Conservation (phyloP, 2,329 filamentous ascomycete genomes). For the Drechslera avenae region DNA sequence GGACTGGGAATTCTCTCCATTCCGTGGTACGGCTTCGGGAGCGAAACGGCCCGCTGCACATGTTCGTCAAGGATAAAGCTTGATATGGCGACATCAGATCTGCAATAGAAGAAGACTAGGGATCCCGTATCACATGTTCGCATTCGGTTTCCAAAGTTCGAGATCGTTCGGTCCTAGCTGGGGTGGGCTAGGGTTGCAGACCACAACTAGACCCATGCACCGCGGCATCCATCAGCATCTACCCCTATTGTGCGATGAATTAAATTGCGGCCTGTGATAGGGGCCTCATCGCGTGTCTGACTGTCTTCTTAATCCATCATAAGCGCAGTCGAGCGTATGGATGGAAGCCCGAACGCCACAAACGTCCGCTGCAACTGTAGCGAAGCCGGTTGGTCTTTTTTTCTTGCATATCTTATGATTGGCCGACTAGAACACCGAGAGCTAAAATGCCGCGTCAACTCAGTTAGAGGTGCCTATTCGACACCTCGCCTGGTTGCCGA, state of each 20-base stretch:
- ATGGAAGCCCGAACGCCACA: not conserved
- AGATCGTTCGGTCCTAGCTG: not conserved
- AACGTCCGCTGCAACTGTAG: conserved; percentile 4
- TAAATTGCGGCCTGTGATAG: too few species aligned
- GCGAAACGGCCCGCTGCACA: conserved; percentile 17
- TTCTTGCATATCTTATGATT: not conserved
- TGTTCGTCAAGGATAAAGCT: conserved; percentile 15
- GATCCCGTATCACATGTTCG: not conserved
- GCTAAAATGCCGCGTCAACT: conserved; percentile 1
- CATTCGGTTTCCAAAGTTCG: conserved; percentile 3
- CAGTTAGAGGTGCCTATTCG: conserved; percentile 1
- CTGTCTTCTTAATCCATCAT: too few species aligned
- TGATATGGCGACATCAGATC: conserved; percentile 1
- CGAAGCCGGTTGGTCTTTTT: not conserved
- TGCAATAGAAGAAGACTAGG: not conserved
- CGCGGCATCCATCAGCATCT: not conserved
- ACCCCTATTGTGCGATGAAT: too few species aligned
- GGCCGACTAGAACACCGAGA: not conserved
- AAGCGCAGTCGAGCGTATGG: too few species aligned
- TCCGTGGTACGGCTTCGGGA: conserved; percentile 2
- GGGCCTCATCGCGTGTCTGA: too few species aligned
- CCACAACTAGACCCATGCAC: not conserved
- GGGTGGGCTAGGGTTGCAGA: not conserved
- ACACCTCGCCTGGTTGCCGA: conserved; percentile 1
- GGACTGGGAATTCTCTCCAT: not conserved